phyloP scores from a whole-genome alignment of 2,329 filamentous ascomycete genomes.

The Fusarium humuli region DNA sequence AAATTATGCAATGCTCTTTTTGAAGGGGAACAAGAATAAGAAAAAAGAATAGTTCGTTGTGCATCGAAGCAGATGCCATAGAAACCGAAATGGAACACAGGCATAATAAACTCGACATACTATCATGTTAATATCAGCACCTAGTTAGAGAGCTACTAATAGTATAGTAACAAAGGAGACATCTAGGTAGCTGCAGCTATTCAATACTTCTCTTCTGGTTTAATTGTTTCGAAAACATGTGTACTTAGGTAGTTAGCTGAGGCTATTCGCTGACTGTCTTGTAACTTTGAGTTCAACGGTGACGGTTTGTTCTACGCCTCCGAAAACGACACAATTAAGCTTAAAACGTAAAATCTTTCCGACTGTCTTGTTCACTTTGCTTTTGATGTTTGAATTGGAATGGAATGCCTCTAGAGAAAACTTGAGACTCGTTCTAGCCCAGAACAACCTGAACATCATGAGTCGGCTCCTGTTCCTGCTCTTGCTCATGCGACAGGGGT shows the following conservation, averaged over 20 bases:
- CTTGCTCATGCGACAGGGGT: constrained; percentile 6
- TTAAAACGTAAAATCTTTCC: background rate
- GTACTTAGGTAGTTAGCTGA: too few relatives aligned
- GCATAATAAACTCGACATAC: background rate
- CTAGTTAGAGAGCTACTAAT: background rate
- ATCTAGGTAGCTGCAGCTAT: background rate
- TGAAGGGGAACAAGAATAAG: background rate
- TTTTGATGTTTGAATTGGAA: background rate
- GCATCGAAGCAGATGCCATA: background rate
- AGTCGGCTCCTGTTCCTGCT: background rate
- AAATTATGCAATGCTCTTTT: background rate
- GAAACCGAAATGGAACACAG: background rate
- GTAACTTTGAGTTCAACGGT: background rate
- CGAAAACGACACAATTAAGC: background rate
- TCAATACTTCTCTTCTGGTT: background rate
- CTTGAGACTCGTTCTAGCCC: background rate
- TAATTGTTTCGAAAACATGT: too few relatives aligned
- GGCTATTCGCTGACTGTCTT: background rate
- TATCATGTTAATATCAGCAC: background rate
- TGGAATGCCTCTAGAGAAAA: background rate
- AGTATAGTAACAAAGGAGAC: background rate
- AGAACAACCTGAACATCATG: background rate
- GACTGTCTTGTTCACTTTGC: background rate
- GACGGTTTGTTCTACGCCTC: background rate
- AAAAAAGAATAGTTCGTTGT: background rate